Percentiles rank a stretch among this genome's conserved stretches.
Evolutionary conservation across 225 moss, liverwort and hornwort genomes (phyloP).

Genomic region (Ulota crispa): DNA sequence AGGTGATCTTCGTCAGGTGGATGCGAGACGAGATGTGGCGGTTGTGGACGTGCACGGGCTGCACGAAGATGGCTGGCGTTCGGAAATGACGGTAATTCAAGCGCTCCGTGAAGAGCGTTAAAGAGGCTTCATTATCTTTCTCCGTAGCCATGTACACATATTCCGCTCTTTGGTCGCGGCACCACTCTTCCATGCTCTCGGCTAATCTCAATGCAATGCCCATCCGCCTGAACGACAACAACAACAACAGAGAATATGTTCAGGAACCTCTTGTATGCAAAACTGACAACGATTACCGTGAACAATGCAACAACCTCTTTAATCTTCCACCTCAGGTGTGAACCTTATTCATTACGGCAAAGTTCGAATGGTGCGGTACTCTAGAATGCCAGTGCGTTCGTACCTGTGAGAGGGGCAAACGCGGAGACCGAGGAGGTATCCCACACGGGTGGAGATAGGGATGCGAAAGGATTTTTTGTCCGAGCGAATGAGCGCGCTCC

Average conservation of each 20-base stretch:
- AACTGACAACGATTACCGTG: neutral
- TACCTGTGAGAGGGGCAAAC: constrained; percentile 85
- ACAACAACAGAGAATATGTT: neutral
- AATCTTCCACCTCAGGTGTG: neutral
- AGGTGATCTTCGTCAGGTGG: constrained; percentile 60
- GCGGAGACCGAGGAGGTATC: constrained; percentile 84
- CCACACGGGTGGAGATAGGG: constrained; percentile 66
- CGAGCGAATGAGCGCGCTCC: constrained; percentile 25
- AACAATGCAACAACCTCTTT: neutral
- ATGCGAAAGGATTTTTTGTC: constrained; percentile 28
- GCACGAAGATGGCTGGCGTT: constrained; percentile 76
- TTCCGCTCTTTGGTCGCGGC: constrained; percentile 58
- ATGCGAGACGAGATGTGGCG: constrained; percentile 61
- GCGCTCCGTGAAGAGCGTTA: constrained; percentile 69
- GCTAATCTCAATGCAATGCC: constrained; percentile 78
- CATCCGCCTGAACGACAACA: constrained; percentile 59
- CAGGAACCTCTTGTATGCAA: neutral
- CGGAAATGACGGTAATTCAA: constrained; percentile 67
- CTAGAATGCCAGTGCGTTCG: neutral
- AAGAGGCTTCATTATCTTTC: constrained; percentile 74
- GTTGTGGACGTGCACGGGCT: constrained; percentile 75
- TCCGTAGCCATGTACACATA: constrained; percentile 85
- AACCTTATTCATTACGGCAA: neutral
- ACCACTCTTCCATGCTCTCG: constrained; percentile 83
- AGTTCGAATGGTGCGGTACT: neutral